These are phyloP conservation scores for Blastobotrys persicus DNA, from an alignment of 1,139 yeast species.

Conservation along the genomic window DNA sequence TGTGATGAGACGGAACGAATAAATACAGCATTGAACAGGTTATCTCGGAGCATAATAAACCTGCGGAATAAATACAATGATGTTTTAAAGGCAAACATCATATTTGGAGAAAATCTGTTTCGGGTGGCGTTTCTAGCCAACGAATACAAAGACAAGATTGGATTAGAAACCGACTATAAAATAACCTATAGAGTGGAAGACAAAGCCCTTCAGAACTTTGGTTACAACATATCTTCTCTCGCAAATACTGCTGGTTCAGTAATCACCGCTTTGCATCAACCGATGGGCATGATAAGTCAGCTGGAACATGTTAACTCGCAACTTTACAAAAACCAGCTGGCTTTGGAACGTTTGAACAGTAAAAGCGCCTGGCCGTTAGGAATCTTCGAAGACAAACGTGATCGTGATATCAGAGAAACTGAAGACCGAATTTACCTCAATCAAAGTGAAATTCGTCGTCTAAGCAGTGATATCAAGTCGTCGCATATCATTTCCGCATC, in stretches of 20 bases:
- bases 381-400: constrained; percentile 38
- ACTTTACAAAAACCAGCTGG: constrained; percentile 25
- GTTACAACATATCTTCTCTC: constrained; percentile 19
- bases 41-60: constrained; percentile 21
- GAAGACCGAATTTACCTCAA: constrained; percentile 33
- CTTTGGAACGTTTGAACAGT: constrained; percentile 30
- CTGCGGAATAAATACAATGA: constrained; percentile 27
- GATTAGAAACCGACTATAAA: constrained; percentile 17
- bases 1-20: constrained; percentile 24
- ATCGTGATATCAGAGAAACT: constrained; percentile 33
- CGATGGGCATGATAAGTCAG: constrained; percentile 28
- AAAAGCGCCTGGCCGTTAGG: constrained; percentile 37
- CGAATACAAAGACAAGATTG: constrained; percentile 9
- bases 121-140: constrained; percentile 20
- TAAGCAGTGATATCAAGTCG: constrained; percentile 35
- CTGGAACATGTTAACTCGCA: constrained; percentile 26
- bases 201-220: constrained; percentile 16
- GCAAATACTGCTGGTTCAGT: constrained; percentile 25
- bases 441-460: constrained; percentile 31
- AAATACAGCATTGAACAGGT: constrained; percentile 18
- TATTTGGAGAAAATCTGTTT: constrained; percentile 24
- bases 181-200: constrained; percentile 18
- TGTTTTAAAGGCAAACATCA: constrained; percentile 22
- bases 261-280: constrained; percentile 25
- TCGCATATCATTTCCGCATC: constrained; percentile 40